These are phyloP conservation scores for Groenewaldozyma salmanticensis DNA, from an alignment of 805 yeast species.

Conservation along the genomic window DNA sequence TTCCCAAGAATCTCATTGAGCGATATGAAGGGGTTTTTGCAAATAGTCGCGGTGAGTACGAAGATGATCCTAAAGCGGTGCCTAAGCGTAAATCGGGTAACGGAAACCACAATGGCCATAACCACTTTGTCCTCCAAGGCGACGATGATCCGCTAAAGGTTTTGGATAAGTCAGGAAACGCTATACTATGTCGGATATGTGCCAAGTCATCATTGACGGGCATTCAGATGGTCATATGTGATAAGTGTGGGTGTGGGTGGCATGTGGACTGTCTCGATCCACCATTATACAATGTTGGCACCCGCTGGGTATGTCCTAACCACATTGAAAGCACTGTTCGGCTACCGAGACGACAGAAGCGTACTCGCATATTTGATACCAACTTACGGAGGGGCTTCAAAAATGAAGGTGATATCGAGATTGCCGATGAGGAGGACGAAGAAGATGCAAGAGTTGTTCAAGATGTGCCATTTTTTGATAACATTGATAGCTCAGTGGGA, in stretches of 20 bases:
- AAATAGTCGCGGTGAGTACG: constrained; percentile 62
- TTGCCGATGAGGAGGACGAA: constrained; percentile 35
- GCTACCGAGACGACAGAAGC: constrained; percentile 31
- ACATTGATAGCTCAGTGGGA: constrained; percentile 27
- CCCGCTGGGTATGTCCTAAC: constrained; percentile 87
- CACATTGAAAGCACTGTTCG: constrained; percentile 42
- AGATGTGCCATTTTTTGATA: constrained; percentile 21
- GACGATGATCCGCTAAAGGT: constrained; percentile 26
- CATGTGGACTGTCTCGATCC: constrained; percentile 80
- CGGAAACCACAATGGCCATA: constrained; percentile 1
- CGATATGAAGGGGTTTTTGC: constrained; percentile 62
- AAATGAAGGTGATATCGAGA: constrained; percentile 52
- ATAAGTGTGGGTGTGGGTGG: constrained; percentile 75
- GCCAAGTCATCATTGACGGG: constrained; percentile 55
- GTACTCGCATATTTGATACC: constrained; percentile 48
- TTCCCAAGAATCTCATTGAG: constrained; percentile 64
- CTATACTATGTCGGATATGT: constrained; percentile 69
- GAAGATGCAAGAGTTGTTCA: constrained; percentile 19
- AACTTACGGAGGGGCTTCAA: constrained; percentile 40
- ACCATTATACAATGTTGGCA: constrained; percentile 68
- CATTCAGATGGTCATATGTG: constrained; percentile 60
- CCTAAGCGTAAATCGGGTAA: constrained; percentile 1
- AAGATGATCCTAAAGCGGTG: constrained; percentile 42
- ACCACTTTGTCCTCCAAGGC: background rate
- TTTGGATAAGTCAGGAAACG: constrained; percentile 57